Evolutionary conservation across 306 rosid species (phyloP).

Genomic region (Lathyrus oleraceus): DNA sequence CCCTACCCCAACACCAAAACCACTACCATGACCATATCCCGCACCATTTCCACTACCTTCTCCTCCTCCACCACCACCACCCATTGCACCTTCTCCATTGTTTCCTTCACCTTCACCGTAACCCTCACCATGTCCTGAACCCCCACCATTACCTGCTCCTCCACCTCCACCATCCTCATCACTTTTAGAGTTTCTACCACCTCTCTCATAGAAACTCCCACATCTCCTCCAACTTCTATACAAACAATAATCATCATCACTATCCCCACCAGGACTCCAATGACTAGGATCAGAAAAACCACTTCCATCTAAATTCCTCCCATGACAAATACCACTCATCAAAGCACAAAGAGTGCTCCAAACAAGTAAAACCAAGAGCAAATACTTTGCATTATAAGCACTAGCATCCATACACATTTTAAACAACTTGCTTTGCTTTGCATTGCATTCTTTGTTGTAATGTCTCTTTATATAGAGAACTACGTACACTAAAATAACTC

Average conservation of each 20-base stretch:
- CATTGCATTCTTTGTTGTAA: conserved; percentile 7
- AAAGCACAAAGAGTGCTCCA: conserved; percentile 30
- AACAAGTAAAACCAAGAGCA: conserved; percentile 27
- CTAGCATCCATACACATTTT: conserved; percentile 33
- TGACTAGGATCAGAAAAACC: conserved; percentile 37
- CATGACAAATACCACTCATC: conserved; percentile 39
- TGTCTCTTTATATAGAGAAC: conserved; percentile 38
- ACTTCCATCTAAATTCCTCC: conserved; percentile 32
- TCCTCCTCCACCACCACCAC: conserved; percentile 15
- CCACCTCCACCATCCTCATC: not conserved
- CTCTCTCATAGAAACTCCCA: conserved; percentile 46
- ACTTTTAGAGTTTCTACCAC: conserved; percentile 26
- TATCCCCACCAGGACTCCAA: conserved; percentile 33
- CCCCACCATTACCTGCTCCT: conserved; percentile 18
- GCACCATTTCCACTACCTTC: conserved; percentile 7
- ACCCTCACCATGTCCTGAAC: conserved; percentile 13
- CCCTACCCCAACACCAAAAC: conserved; percentile 35
- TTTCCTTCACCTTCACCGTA: conserved; percentile 24
- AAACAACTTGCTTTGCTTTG: conserved; percentile 28
- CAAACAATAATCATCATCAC: conserved; percentile 31
- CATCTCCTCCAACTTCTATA: conserved; percentile 53
- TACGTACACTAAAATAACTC: conserved; percentile 14
- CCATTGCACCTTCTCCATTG: conserved; percentile 21
- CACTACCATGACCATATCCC: conserved; percentile 41
- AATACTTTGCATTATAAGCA: conserved; percentile 4